A percentile compares a stretch with the other conserved stretches of the same genome.
Conservation (phyloP, 345 rosid genomes). For the Alliaria petiolata region DNA sequence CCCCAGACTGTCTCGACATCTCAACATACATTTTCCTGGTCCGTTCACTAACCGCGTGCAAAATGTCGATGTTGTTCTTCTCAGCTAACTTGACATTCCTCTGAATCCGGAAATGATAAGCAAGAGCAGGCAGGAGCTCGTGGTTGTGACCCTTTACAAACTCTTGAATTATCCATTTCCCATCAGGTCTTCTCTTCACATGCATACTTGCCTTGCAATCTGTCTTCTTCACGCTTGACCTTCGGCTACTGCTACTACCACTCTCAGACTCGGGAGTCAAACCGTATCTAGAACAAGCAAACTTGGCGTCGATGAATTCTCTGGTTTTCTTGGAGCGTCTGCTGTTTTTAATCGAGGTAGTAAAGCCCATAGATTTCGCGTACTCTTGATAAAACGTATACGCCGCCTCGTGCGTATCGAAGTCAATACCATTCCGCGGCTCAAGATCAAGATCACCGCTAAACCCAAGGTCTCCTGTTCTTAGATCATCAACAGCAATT, state of each 20-base stretch:
- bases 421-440: slow-evolving; percentile 50
- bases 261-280: slow-evolving; percentile 55
- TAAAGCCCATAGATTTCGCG: slow-evolving; percentile 66
- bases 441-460: slow-evolving; percentile 41
- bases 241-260: slow-evolving; percentile 40
- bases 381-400: slow-evolving; percentile 68
- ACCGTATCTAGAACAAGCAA: slow-evolving; percentile 77
- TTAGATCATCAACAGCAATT: slow-evolving; percentile 27
- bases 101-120: slow-evolving; percentile 52
- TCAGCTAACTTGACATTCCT: slow-evolving; percentile 53
- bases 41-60: slow-evolving; percentile 48
- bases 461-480: slow-evolving; percentile 23
- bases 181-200: slow-evolving; percentile 64
- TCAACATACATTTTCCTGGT: slow-evolving; percentile 50
- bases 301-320: slow-evolving; percentile 71
- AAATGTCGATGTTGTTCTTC: slow-evolving; percentile 48
- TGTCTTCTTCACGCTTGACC: slow-evolving; percentile 58
- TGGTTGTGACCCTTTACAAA: slow-evolving; percentile 69
- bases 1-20: slow-evolving; percentile 45
- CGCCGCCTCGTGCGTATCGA: slow-evolving; percentile 58
- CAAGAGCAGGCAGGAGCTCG: slow-evolving; percentile 62
- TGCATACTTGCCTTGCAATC: slow-evolving; percentile 80
- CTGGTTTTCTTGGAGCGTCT: slow-evolving; percentile 63
- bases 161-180: slow-evolving; percentile 65
- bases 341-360: slow-evolving; percentile 60